Conservation (phyloP, 495 filamentous ascomycete genomes). For the Aspergillus olivimuriae region DNA sequence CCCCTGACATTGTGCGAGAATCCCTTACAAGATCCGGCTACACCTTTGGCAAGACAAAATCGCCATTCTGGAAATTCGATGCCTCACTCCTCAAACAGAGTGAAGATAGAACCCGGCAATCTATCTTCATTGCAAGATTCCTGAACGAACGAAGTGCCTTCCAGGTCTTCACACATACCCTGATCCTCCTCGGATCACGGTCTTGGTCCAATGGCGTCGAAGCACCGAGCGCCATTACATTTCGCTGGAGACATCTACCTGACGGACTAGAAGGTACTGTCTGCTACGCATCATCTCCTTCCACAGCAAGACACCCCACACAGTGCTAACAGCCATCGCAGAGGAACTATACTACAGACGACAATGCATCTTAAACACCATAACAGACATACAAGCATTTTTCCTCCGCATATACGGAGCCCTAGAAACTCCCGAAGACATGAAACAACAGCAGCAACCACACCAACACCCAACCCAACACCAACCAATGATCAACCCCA, state of each 20-base stretch:
- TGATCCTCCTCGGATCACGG: conserved; percentile 61
- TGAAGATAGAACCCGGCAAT: conserved; percentile 39
- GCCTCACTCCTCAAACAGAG: conserved; percentile 23
- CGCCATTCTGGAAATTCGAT: conserved; percentile 19
- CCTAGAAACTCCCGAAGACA: conserved; percentile 18
- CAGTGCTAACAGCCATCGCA: conserved; percentile 21
- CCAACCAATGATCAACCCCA: conserved; percentile 8
- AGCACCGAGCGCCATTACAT: conserved; percentile 18
- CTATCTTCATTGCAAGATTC: conserved; percentile 28
- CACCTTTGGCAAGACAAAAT: conserved; percentile 23
- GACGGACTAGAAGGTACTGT: conserved; percentile 62
- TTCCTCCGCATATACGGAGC: conserved; percentile 62
- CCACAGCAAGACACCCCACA: no score
- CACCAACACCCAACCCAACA: conserved; percentile 12
- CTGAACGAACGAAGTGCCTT: conserved; percentile 19
- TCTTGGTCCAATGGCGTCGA: conserved; percentile 47
- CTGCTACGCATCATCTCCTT: no score
- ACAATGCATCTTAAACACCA: conserved; percentile 62
- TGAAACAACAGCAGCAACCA: neutral
- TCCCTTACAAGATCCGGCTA: conserved; percentile 19
- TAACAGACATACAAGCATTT: conserved; percentile 68
- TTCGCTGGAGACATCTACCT: conserved; percentile 70
- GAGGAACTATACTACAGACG: conserved; percentile 69
- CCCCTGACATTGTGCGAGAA: conserved; percentile 16
- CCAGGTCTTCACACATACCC: conserved; percentile 35